These are phyloP conservation scores for Austroboletus rostrupii DNA, from an alignment of 1,284 basidiomycete species.

Conservation along the genomic window DNA sequence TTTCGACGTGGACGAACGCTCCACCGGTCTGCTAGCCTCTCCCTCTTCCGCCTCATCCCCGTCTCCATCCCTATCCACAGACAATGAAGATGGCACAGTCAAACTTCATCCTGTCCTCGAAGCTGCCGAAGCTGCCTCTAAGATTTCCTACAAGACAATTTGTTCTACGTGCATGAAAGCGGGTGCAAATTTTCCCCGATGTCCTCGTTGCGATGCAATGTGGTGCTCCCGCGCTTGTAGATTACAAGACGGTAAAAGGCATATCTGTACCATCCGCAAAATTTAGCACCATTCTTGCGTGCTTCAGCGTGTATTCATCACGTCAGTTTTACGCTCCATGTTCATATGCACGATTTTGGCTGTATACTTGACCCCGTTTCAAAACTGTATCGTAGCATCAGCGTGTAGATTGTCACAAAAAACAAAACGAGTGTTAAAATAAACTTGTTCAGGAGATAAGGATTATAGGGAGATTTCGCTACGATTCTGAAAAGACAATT, in stretches of 20 bases:
- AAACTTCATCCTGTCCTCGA: constrained; percentile 49
- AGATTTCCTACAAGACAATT: constrained; percentile 39
- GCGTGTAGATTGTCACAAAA: not conserved
- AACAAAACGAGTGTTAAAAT: not conserved
- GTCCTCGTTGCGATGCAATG: constrained; percentile 55
- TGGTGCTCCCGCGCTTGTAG: constrained; percentile 73
- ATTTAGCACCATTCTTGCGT: constrained; percentile 3
- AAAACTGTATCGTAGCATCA: not conserved
- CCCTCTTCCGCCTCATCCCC: constrained; percentile 16
- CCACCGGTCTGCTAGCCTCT: constrained; percentile 12
- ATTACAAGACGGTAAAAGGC: constrained; percentile 47
- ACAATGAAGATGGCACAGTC: constrained; percentile 19
- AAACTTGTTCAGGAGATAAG: not conserved
- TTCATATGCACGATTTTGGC: not conserved
- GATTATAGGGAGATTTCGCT: constrained; percentile 3
- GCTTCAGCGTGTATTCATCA: not conserved
- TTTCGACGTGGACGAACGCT: constrained; percentile 8
- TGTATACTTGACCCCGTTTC: not conserved
- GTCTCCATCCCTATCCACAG: constrained; percentile 17
- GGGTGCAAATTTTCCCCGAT: constrained; percentile 63
- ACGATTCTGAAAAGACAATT: constrained; percentile 48
- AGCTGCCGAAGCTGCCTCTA: constrained; percentile 53
- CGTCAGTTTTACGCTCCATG: no score
- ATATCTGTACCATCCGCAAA: constrained; percentile 34
- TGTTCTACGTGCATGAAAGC: constrained; percentile 57